phyloP scores from a whole-genome alignment of 768 basidiomycete species.

The Candolleomyces efflorescens region DNA sequence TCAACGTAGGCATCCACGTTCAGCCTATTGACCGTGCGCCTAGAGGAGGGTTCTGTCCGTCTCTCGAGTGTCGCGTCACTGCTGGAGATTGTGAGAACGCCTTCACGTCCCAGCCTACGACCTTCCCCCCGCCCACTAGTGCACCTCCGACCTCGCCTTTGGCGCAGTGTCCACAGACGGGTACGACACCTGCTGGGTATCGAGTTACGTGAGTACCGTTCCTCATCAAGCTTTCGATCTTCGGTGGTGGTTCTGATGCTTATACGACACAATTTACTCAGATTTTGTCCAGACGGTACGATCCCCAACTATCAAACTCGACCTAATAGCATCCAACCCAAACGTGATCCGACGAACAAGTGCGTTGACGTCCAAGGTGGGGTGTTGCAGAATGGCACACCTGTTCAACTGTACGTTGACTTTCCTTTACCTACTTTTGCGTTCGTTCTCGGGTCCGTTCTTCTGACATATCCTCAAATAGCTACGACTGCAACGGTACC shows the following conservation, averaged over 20 bases:
- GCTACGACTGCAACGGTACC: slow-evolving; percentile 16
- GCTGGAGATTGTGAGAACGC: slow-evolving; percentile 15
- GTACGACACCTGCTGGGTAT: slow-evolving; percentile 15
- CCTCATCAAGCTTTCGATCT: too few species aligned
- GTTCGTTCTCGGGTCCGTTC: not conserved
- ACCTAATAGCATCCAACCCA: slow-evolving; percentile 17
- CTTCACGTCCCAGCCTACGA: slow-evolving; percentile 19
- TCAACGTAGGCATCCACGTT: slow-evolving; percentile 21
- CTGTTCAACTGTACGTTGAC: slow-evolving; percentile 24
- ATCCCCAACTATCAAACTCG: slow-evolving; percentile 14
- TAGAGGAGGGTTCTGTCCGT: slow-evolving; percentile 19
- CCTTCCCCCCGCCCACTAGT: slow-evolving; percentile 16
- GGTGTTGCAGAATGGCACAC: slow-evolving; percentile 20
- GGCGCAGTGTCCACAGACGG: slow-evolving; percentile 17
- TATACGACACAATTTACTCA: not conserved
- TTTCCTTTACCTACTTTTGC: not conserved
- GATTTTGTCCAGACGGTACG: slow-evolving; percentile 22
- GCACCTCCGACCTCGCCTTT: slow-evolving; percentile 18
- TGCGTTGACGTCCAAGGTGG: slow-evolving; percentile 28
- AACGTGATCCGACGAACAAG: slow-evolving; percentile 12
- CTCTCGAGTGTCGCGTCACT: slow-evolving; percentile 14
- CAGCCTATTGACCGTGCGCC: slow-evolving; percentile 15
- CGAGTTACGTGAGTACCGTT: slow-evolving; percentile 18
- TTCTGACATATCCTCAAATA: not conserved
- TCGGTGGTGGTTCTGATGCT: not conserved